Evolutionary conservation across 31 red algal genomes (phyloP).

Genomic region (Pterothamnion heteromorphum): DNA sequence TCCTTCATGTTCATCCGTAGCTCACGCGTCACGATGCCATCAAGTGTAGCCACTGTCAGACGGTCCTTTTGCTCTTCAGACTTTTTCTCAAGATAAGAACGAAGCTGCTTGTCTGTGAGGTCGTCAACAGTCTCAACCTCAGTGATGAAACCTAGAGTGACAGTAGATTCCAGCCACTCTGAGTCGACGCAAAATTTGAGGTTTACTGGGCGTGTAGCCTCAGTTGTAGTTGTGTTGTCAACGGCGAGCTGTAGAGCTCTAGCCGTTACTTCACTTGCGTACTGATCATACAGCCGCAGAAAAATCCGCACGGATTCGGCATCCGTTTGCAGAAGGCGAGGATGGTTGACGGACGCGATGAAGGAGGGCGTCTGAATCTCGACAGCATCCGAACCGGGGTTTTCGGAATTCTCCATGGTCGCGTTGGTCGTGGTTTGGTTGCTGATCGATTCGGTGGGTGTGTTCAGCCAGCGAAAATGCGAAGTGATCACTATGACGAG

Average conservation of each 20-base stretch:
- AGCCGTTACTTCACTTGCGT: not conserved
- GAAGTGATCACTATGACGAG: too few relatives aligned
- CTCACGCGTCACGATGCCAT: not conserved
- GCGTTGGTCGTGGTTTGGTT: too few relatives aligned
- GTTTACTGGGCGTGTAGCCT: not conserved
- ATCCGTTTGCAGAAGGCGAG: not conserved
- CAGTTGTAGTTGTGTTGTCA: not conserved
- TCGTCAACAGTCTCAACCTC: not conserved
- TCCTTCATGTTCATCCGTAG: not conserved
- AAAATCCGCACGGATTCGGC: not conserved
- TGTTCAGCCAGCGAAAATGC: too few relatives aligned
- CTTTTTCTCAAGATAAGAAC: not conserved
- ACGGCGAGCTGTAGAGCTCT: not conserved
- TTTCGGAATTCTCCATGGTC: too few relatives aligned
- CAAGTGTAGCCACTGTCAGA: not conserved
- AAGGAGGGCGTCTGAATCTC: too few relatives aligned
- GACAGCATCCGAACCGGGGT: too few relatives aligned
- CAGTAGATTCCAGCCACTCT: not conserved
- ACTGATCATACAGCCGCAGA: not conserved
- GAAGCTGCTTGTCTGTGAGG: not conserved
- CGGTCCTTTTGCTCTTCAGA: not conserved
- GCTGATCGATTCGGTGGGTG: too few relatives aligned
- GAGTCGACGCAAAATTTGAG: conserved; percentile 13
- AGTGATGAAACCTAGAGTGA: not conserved
- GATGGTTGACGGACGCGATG: too few relatives aligned